A percentile compares a stretch with the other conserved stretches of the same genome.
phyloP scores from a whole-genome alignment of 2,329 filamentous ascomycete genomes.

The Graphilbum fragrans region DNA sequence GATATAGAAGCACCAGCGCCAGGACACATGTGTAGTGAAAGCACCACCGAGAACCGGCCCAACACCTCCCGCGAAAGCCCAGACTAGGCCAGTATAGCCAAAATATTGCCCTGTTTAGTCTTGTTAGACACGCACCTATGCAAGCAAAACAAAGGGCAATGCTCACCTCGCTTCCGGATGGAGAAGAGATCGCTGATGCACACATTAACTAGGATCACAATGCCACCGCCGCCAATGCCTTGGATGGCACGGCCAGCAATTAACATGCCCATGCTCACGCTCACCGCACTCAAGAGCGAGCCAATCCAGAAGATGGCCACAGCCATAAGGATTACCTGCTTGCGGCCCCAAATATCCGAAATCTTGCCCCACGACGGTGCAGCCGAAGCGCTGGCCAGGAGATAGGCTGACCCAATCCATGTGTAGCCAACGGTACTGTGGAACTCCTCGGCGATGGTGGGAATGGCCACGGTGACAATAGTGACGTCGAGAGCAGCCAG shows the following conservation, averaged over 20 bases:
- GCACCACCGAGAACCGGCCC: conserved; percentile 50
- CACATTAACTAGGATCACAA: conserved; percentile 39
- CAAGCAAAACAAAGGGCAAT: neutral
- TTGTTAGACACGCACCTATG: neutral
- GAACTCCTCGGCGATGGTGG: conserved; percentile 46
- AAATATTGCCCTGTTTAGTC: conserved; percentile 33
- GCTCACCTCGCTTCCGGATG: conserved; percentile 21
- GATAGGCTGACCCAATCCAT: conserved; percentile 66
- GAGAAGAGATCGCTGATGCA: conserved; percentile 43
- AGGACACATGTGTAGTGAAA: conserved; percentile 43
- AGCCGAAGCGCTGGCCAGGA: conserved; percentile 55
- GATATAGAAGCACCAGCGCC: conserved; percentile 61
- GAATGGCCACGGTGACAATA: conserved; percentile 49
- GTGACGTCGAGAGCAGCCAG: conserved; percentile 38
- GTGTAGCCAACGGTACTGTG: conserved; percentile 55
- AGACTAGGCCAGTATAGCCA: conserved; percentile 53
- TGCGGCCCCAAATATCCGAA: conserved; percentile 46
- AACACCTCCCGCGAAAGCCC: conserved; percentile 53
- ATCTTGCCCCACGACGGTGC: conserved; percentile 60
- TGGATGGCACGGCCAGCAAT: conserved; percentile 36
- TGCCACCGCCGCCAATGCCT: conserved; percentile 38
- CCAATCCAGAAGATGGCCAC: conserved; percentile 39
- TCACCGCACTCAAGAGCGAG: conserved; percentile 34
- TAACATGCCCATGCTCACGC: conserved; percentile 31
- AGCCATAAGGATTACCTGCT: conserved; percentile 35